Conservation (phyloP, 1,139 yeast genomes). For the Geotrichum klebahnii region DNA sequence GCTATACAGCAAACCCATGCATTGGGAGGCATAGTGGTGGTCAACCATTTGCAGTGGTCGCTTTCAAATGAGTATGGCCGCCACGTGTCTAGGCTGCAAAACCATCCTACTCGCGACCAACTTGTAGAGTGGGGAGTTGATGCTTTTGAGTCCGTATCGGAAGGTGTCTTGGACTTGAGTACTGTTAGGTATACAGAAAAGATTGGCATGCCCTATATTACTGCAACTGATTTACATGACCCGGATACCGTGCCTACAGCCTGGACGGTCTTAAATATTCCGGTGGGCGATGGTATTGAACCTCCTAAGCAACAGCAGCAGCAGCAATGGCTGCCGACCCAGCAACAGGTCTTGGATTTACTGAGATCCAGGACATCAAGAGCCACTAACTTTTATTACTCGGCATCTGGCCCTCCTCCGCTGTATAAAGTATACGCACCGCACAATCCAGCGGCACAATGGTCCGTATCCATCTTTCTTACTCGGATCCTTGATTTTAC, state of each 20-base stretch:
- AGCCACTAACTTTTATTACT: constrained; percentile 25
- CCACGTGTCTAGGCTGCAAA: constrained; percentile 25
- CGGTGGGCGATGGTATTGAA: not conserved
- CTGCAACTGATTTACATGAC: constrained; percentile 30
- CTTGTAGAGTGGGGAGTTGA: constrained; percentile 31
- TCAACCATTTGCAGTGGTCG: constrained; percentile 32
- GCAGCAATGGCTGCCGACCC: not conserved
- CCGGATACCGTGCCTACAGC: constrained; percentile 27
- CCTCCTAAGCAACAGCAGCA: not conserved
- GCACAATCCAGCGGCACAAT: constrained; percentile 23
- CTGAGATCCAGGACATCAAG: constrained; percentile 1
- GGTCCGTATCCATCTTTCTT: constrained; percentile 26
- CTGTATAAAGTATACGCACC: constrained; percentile 24
- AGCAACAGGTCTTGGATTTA: not conserved
- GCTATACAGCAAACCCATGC: constrained; percentile 27
- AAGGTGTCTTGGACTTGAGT: constrained; percentile 28
- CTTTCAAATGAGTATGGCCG: constrained; percentile 25
- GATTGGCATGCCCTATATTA: constrained; percentile 26
- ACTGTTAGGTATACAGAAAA: constrained; percentile 25
- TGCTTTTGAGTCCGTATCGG: constrained; percentile 29
- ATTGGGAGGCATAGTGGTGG: constrained; percentile 30
- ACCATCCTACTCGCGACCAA: constrained; percentile 29
- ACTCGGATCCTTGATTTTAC: constrained; percentile 28
- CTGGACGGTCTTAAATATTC: constrained; percentile 27
- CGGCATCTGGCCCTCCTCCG: constrained; percentile 28